Conservation (phyloP, 2,329 filamentous ascomycete species). For the Colletotrichum falcatum region DNA sequence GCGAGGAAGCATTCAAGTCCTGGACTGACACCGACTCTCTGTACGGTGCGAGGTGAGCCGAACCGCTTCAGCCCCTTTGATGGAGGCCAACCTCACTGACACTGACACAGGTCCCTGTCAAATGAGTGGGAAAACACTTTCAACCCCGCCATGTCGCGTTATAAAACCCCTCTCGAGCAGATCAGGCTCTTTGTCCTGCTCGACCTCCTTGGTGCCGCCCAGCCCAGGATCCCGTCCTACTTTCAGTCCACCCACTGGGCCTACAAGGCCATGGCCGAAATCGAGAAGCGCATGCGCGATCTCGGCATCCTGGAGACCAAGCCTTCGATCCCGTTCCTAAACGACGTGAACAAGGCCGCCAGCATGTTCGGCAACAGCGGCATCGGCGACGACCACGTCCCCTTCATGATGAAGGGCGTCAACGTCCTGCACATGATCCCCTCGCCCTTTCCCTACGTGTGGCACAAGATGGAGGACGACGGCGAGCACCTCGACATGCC, state of each 20-base stretch:
- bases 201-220: constrained; percentile 75
- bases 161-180: constrained; percentile 75
- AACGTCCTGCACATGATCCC: constrained; percentile 83
- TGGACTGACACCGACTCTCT: constrained; percentile 82
- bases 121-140: constrained; percentile 75
- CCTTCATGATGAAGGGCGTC: constrained; percentile 80
- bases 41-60: constrained; percentile 76
- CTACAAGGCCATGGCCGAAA: constrained; percentile 72
- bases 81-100: constrained; percentile 5
- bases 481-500: constrained; percentile 77
- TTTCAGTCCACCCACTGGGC: constrained; percentile 87
- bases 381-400: constrained; percentile 81
- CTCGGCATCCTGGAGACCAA: constrained; percentile 63
- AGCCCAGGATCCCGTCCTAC: constrained; percentile 75
- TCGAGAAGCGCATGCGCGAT: constrained; percentile 74
- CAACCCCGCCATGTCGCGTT: constrained; percentile 76
- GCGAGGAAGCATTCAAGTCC: constrained; percentile 80
- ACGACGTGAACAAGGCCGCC: constrained; percentile 62
- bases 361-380: constrained; percentile 49
- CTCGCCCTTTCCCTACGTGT: constrained; percentile 75
- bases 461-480: constrained; percentile 79
- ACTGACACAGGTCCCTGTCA: constrained; percentile 69
- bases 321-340: constrained; percentile 63
- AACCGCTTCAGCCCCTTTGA: not conserved
- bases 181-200: constrained; percentile 83